A percentile compares a stretch with the other conserved stretches of the same genome.
Conservation (phyloP, 148 eudicot species). For the Beta vulgaris region DNA sequence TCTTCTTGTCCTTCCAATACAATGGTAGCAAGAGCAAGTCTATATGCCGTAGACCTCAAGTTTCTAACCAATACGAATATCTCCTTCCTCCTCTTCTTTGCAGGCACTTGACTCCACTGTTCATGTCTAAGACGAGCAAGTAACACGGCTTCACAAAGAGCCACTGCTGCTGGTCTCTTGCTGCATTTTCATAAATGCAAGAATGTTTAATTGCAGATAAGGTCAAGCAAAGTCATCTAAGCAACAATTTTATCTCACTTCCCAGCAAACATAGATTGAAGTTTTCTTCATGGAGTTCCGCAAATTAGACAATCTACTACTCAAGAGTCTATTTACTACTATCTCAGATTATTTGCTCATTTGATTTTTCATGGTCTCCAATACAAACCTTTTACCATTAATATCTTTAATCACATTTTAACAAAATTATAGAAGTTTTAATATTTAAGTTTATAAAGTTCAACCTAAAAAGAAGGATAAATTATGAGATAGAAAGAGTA, state of each 20-base stretch:
- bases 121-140: slow-evolving; percentile 74
- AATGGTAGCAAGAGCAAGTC: slow-evolving; percentile 75
- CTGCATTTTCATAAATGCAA: slow-evolving; percentile 33
- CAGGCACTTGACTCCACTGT: slow-evolving; percentile 60
- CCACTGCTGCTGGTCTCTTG: slow-evolving; percentile 71
- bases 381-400: too few species aligned
- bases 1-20: slow-evolving; percentile 63
- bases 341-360: too few species aligned
- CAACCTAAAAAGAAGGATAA: too few species aligned
- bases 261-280: slow-evolving; percentile 6
- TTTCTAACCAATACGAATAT: slow-evolving; percentile 82
- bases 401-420: too few species aligned
- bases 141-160: slow-evolving; percentile 61
- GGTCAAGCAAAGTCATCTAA: neutral
- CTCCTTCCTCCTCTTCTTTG: slow-evolving; percentile 64
- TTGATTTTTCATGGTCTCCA: too few species aligned
- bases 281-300: neutral
- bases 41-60: slow-evolving; percentile 77
- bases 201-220: neutral
- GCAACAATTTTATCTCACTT: neutral
- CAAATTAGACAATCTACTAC: neutral
- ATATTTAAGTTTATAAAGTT: too few species aligned
- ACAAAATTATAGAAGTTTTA: too few species aligned
- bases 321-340: too few species aligned
- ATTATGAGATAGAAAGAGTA: too few species aligned